These are phyloP conservation scores for Gynochthodes officinalis DNA, from an alignment of 257 asterid genomes.

Conservation along the genomic window DNA sequence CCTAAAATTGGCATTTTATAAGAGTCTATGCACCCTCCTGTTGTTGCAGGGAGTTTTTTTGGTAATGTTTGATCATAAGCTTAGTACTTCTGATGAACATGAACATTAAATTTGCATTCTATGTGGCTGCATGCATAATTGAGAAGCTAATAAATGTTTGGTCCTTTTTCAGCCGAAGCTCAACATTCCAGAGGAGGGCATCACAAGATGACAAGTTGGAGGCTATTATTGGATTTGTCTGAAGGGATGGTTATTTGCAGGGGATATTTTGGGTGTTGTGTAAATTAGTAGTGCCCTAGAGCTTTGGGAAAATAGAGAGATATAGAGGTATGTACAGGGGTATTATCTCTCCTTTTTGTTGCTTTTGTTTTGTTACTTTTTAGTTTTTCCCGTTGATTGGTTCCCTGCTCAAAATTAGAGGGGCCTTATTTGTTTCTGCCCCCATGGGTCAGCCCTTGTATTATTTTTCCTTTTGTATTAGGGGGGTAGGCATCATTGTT, in stretches of 20 bases:
- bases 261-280: slow-evolving; percentile 46
- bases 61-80: neutral
- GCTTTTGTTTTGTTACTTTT: slow-evolving; percentile 2
- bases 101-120: neutral
- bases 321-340: slow-evolving; percentile 76
- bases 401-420: slow-evolving; percentile 32
- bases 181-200: slow-evolving; percentile 32
- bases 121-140: neutral
- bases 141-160: neutral
- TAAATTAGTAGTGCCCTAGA: slow-evolving; percentile 44
- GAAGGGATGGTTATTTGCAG: slow-evolving; percentile 28
- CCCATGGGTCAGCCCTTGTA: slow-evolving; percentile 31
- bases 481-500: slow-evolving; percentile 54
- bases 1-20: neutral
- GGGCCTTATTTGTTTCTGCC: slow-evolving; percentile 40
- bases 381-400: slow-evolving; percentile 18
- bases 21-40: too few species aligned
- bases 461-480: slow-evolving; percentile 17
- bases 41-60: neutral
- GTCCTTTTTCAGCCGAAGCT: slow-evolving; percentile 35
- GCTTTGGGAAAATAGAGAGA: slow-evolving; percentile 43
- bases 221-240: slow-evolving; percentile 23
- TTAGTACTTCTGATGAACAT: neutral
- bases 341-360: slow-evolving; percentile 40
- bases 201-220: slow-evolving; percentile 26